Percentiles rank a stretch among this genome's conserved stretches.
phyloP scores from a whole-genome alignment of 1,284 basidiomycete species.

The Papiliotrema nemorosa region DNA sequence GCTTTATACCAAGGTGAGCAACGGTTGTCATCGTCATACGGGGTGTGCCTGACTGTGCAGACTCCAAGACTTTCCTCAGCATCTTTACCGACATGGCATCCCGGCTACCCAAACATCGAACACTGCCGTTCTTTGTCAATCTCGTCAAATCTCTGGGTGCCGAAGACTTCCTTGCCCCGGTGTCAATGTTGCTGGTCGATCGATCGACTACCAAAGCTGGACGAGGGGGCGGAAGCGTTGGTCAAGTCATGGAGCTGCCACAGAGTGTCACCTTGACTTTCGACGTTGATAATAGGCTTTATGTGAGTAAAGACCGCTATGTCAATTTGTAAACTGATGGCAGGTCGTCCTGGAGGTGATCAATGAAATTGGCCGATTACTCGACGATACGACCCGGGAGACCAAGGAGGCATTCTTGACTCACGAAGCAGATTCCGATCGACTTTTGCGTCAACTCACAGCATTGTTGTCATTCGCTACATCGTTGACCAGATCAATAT shows the following conservation, averaged over 20 bases:
- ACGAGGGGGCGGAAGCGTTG: constrained; percentile 48
- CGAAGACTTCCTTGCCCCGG: constrained; percentile 74
- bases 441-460: constrained; percentile 55
- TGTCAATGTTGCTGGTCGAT: constrained; percentile 83
- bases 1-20: constrained; percentile 53
- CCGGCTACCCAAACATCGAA: constrained; percentile 49
- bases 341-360: constrained; percentile 66
- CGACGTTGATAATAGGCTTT: constrained; percentile 60
- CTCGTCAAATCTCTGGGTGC: constrained; percentile 82
- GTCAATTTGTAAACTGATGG: constrained; percentile 7
- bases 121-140: constrained; percentile 72
- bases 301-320: constrained; percentile 52
- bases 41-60: constrained; percentile 6
- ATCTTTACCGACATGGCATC: constrained; percentile 52
- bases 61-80: constrained; percentile 43
- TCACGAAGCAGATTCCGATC: constrained; percentile 19
- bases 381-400: constrained; percentile 48
- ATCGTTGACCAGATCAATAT: constrained; percentile 27
- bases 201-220: constrained; percentile 63
- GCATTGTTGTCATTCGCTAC: constrained; percentile 63
- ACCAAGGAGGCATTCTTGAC: constrained; percentile 41
- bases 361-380: constrained; percentile 62
- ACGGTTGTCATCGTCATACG: background rate
- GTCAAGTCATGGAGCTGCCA: constrained; percentile 54
- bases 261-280: constrained; percentile 62